Evolutionary conservation across 352 stramenopile species (phyloP), one percentile per base, ranked within the genome.

Genomic region (Phytopythium chamaehyphon): DNA sequence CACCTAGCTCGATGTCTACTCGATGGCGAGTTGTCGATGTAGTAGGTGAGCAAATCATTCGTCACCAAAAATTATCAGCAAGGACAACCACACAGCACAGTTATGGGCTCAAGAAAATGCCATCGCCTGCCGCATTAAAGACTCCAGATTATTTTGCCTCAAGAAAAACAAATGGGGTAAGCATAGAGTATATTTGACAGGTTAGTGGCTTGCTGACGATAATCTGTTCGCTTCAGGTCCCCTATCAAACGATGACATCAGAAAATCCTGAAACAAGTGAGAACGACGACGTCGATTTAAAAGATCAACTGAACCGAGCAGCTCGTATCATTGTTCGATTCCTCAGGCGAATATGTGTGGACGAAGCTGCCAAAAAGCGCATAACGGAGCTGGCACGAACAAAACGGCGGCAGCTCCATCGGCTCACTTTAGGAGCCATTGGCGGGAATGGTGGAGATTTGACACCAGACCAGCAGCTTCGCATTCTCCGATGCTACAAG

Each of bases 301-400:
- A 73, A 23, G 47, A 60, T n/a, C 47, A 55, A 4, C 71, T 76
- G 43, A 43, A 62, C n/a, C 62, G 64, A 11, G 76, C 73, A 3
- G 73, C 73, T 5, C 50, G 59, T n/a, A 85, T 86, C 46, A 85
- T 88, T 40, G 64, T 78, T 5, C 64, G 70, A 11, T 88, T 88
- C 53, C 64, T 88, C 31, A 64, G 65, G 11, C 62, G 62, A 2
- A 36, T 73, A 28, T 70, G 55, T 33, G 59, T 62, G n/a, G 53
- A 66, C 37, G 64, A 72, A 24, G 28, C 48, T 16, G 55, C 62
- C 3, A 51, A 66, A 18, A 59, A 54, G 18, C 55, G 69, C 1
- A 60, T 69, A 1, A 54, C 61, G 19, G 53, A 63, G 21, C 45
- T 69, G 16, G 59, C 80, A 4, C 62, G 71, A n/a, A 67, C 64